A percentile compares a stretch with the other conserved stretches of the same genome.
phyloP scores from a whole-genome alignment of 2,329 filamentous ascomycete species.

The Dothideomycetes sp. region DNA sequence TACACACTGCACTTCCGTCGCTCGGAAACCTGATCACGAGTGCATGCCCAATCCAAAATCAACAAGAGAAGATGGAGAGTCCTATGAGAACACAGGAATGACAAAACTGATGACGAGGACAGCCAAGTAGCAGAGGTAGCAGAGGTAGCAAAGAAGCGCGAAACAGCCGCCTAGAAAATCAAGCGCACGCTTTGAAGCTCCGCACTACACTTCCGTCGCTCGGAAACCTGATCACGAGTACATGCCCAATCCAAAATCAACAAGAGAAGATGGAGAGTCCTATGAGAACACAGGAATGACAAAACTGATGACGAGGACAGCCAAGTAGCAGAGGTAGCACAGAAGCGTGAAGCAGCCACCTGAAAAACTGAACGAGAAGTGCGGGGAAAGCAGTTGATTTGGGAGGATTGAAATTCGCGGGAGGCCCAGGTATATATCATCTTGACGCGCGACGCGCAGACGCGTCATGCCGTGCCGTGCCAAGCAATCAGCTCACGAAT shows the following conservation, averaged over 20 bases:
- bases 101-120: constrained; percentile 6
- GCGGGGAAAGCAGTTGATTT: background rate
- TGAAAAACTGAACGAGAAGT: background rate
- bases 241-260: constrained; percentile 7
- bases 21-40: constrained; percentile 5
- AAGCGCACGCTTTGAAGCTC: too few relatives aligned
- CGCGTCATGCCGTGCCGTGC: constrained; percentile 1
- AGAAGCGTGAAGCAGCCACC: constrained; percentile 1
- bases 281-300: constrained; percentile 4
- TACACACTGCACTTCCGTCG: constrained; percentile 1
- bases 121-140: constrained; percentile 1
- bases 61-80: constrained; percentile 6
- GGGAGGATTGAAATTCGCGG: background rate
- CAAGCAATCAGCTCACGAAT: constrained; percentile 3
- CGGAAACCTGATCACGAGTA: constrained; percentile 5
- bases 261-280: constrained; percentile 6
- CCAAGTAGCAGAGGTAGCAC: constrained; percentile 1
- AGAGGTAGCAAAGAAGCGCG: constrained; percentile 1
- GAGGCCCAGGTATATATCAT: background rate
- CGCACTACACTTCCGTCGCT: constrained; percentile 1
- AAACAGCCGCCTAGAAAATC: background rate
- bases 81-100: constrained; percentile 5
- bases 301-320: constrained; percentile 6
- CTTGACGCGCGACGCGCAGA: background rate
- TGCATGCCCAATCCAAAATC: constrained; percentile 6